phyloP scores from a whole-genome alignment of 2,329 filamentous ascomycete species.

The Penicillium glabrum region DNA sequence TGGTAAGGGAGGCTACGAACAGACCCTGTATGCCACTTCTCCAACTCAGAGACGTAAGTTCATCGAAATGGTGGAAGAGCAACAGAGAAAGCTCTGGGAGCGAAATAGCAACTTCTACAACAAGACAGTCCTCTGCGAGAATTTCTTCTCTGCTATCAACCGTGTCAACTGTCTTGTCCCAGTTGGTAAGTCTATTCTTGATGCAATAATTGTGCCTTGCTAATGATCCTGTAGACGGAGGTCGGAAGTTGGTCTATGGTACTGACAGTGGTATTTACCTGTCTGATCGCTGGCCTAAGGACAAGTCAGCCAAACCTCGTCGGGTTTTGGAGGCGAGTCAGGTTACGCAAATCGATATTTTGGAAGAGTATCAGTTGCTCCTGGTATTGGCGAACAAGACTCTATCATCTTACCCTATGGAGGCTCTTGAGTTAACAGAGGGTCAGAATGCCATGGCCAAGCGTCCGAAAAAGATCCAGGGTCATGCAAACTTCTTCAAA shows the following conservation, averaged over 20 bases:
- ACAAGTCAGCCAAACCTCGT: constrained; percentile 69
- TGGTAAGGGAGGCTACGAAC: constrained; percentile 91
- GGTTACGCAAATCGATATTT: constrained; percentile 92
- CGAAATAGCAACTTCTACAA: constrained; percentile 68
- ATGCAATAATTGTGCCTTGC: constrained; percentile 1
- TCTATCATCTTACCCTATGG: constrained; percentile 81
- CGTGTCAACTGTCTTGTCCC: constrained; percentile 93
- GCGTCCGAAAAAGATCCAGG: constrained; percentile 92
- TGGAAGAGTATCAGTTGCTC: constrained; percentile 91
- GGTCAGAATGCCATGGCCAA: constrained; percentile 71
- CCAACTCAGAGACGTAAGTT: constrained; percentile 89
- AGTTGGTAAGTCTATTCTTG: constrained; percentile 62
- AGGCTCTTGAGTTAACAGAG: constrained; percentile 82
- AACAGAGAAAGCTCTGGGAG: constrained; percentile 82
- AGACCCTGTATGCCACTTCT: constrained; percentile 83
- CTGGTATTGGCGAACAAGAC: constrained; percentile 93
- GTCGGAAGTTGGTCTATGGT: constrained; percentile 88
- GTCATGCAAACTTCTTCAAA: constrained; percentile 98
- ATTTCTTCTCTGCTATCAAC: constrained; percentile 87
- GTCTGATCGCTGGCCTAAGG: constrained; percentile 85
- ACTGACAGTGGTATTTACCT: constrained; percentile 94
- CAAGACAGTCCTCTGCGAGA: constrained; percentile 70
- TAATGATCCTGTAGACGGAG: constrained; percentile 67
- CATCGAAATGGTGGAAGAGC: constrained; percentile 90
- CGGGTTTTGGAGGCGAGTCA: constrained; percentile 81